These are phyloP conservation scores for Tubosaeta brunneosetosa DNA, from an alignment of 768 basidiomycete genomes.

Conservation along the genomic window DNA sequence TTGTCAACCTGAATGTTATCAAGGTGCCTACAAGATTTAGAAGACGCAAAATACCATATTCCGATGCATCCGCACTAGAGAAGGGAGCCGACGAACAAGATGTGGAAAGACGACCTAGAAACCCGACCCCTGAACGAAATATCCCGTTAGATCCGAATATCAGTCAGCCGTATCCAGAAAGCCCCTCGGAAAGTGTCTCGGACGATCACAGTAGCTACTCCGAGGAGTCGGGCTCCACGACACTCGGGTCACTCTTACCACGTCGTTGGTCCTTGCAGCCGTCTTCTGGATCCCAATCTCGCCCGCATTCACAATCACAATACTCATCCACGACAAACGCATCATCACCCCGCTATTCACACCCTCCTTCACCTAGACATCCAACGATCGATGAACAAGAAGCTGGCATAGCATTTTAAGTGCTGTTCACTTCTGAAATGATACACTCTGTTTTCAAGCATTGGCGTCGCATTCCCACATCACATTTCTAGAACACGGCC, in stretches of 20 bases:
- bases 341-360: constrained; percentile 30
- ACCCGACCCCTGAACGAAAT: constrained; percentile 51
- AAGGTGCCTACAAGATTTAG: constrained; percentile 19
- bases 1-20: constrained; percentile 44
- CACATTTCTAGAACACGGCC: constrained; percentile 1
- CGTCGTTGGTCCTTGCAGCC: constrained; percentile 31
- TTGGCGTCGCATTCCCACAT: constrained; percentile 2
- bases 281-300: constrained; percentile 27
- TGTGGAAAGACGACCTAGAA: constrained; percentile 36
- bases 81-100: constrained; percentile 24
- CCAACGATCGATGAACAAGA: constrained; percentile 30
- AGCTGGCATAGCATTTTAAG: constrained; percentile 14
- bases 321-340: constrained; percentile 23
- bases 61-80: constrained; percentile 24
- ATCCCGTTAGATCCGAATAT: constrained; percentile 37
- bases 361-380: constrained; percentile 32
- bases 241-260: constrained; percentile 32
- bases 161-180: constrained; percentile 44
- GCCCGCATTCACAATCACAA: constrained; percentile 30
- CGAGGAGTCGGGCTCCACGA: constrained; percentile 33
- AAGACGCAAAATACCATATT: constrained; percentile 8
- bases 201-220: constrained; percentile 27
- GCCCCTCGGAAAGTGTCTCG: constrained; percentile 19
- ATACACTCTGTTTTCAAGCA: constrained; percentile 2
- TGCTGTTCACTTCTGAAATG: neutral